Conservation (phyloP, 2,329 filamentous ascomycete genomes). For the Nothopassalora personata region DNA sequence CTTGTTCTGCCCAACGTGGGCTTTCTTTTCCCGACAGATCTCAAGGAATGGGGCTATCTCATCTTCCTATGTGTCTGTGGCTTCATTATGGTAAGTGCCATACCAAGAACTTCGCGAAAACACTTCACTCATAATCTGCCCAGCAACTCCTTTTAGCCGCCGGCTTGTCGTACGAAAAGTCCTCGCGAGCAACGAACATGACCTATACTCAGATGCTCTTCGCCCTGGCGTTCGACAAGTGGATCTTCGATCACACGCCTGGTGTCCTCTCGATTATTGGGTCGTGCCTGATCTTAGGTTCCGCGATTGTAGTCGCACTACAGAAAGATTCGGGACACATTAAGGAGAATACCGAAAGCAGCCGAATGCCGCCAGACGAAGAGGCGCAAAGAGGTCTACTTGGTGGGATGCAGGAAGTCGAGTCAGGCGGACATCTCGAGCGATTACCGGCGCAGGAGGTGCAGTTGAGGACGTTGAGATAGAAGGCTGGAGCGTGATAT, state of each 20-base stretch:
- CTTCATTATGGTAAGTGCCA: slow-evolving; percentile 58
- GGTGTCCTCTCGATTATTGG: slow-evolving; percentile 55
- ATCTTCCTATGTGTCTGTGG: slow-evolving; percentile 66
- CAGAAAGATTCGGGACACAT: slow-evolving; percentile 34
- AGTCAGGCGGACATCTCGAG: slow-evolving; percentile 17
- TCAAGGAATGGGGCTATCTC: slow-evolving; percentile 62
- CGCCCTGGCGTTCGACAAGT: slow-evolving; percentile 58
- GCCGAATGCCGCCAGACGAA: slow-evolving; percentile 16
- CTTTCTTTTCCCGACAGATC: slow-evolving; percentile 51
- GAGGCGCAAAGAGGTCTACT: slow-evolving; percentile 23
- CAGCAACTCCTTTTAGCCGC: slow-evolving; percentile 76
- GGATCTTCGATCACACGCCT: slow-evolving; percentile 58
- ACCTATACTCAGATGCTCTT: slow-evolving; percentile 67
- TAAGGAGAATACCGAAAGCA: slow-evolving; percentile 11
- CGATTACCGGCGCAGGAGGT: slow-evolving; percentile 20
- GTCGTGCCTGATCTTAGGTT: slow-evolving; percentile 59
- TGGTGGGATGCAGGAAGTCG: slow-evolving; percentile 11
- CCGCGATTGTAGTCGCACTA: slow-evolving; percentile 60
- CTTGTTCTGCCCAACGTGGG: slow-evolving; percentile 50
- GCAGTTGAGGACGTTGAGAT: slow-evolving; percentile 21
- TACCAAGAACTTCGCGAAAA: not conserved
- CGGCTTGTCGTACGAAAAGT: slow-evolving; percentile 67
- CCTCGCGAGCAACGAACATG: slow-evolving; percentile 59
- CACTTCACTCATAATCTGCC: not conserved
- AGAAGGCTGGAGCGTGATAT: not conserved